A percentile compares a stretch with the other conserved stretches of the same genome.
Conservation (phyloP, 2,329 filamentous ascomycete genomes). For the Sclerotinia borealis region DNA sequence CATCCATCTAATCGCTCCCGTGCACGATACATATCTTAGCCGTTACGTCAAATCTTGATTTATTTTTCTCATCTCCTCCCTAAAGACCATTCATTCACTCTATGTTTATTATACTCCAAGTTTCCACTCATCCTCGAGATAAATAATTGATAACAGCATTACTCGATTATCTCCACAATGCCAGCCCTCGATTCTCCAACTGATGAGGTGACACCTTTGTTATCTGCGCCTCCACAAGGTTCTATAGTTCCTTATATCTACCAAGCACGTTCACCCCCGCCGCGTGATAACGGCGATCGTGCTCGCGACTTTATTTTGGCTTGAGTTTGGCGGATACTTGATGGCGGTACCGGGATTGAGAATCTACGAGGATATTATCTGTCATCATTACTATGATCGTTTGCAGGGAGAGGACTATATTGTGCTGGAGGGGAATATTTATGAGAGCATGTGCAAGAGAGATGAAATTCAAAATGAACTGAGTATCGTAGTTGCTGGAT, state of each 20-base stretch:
- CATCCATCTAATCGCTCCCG: too few species aligned
- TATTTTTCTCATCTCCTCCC: too few species aligned
- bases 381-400: constrained; percentile 34
- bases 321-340: constrained; percentile 28
- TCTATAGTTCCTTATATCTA: background rate
- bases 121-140: background rate
- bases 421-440: constrained; percentile 26
- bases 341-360: constrained; percentile 33
- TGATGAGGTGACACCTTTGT: background rate
- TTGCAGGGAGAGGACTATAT: constrained; percentile 23
- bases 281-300: constrained; percentile 32
- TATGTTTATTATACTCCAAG: background rate
- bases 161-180: background rate
- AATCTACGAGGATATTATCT: constrained; percentile 37
- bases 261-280: constrained; percentile 22
- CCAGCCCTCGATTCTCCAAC: background rate
- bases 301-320: constrained; percentile 30
- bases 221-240: background rate
- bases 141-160: background rate
- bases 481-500: constrained; percentile 33
- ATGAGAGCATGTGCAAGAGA: constrained; percentile 35
- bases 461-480: constrained; percentile 35
- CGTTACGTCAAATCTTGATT: too few species aligned
- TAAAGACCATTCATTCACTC: background rate
- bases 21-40: too few species aligned